Base-by-base conservation (phyloP, 768 basidiomycete species). In the Peribolospora kevripleyi region DNA sequence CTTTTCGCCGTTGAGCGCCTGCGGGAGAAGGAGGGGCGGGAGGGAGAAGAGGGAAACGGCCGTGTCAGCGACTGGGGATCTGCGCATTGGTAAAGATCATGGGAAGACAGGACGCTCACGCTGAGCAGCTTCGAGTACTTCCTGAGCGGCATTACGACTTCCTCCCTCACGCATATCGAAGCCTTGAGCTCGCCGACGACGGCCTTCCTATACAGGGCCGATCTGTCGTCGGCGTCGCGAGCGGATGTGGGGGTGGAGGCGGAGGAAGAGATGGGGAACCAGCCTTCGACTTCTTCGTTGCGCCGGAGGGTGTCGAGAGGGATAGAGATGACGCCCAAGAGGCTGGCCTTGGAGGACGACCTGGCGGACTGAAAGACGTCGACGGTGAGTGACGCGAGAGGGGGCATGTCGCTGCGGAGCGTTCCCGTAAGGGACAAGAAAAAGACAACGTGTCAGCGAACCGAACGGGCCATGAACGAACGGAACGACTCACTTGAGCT, bases 91-190 rank as follows among this genome's bases (percentile, higher is more conserved):
- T 3, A 40, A 49, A 45, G 36, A 42, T n/a, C 1, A 50, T 6
- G 14, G 8, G 25, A 10, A 49, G 41, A 10, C 10, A 55, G 43
- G 11, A 48, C 36, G 50, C 71, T 56, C 63, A 81, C 83, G 64
- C 73, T 64, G 43, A 81, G 70, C 52, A 85, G 68, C n/a, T 69
- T 64, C 6, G 70, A 65, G 63, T 87, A 90, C 7, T 73, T 74
- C 2, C 70, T 66, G 55, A 74, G 74, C 8, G 85, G 83, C 43
- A 88, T 71, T 47, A 88, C 75, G 38, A 86, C 80, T 62, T 86
- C 83, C 82, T 88, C 86, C 56, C 82, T 75, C 7, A 87, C 77
- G 57, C 74, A 70, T 51, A 87, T 64, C 61, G 79, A 80, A 61
- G 88, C 67, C 51, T 78, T 74, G 48, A 87, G 68, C 61, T 87